A percentile compares a stretch with the other conserved stretches of the same genome.
phyloP scores from a whole-genome alignment of 768 basidiomycete species.

The Panellus pusillus region DNA sequence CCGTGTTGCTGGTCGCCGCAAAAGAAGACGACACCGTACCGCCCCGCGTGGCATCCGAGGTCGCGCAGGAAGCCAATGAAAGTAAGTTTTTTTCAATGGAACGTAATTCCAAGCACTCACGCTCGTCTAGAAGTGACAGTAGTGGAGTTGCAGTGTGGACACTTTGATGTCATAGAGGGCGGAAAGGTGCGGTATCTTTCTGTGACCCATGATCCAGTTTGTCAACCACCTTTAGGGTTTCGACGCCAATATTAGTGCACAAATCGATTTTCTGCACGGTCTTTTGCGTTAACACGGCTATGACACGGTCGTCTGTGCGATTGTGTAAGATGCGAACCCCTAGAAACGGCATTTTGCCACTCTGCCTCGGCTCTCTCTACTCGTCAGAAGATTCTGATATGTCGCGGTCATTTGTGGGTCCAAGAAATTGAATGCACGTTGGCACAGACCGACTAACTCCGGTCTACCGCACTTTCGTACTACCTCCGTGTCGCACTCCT shows the following conservation, averaged over 20 bases:
- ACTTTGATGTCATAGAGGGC: constrained; percentile 29
- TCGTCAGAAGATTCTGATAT: too few species aligned
- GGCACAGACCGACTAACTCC: neutral
- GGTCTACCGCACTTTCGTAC: neutral
- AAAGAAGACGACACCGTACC: constrained; percentile 26
- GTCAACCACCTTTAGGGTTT: constrained; percentile 4
- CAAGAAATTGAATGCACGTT: too few species aligned
- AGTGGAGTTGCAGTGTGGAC: constrained; percentile 22
- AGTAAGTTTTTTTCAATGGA: constrained; percentile 12
- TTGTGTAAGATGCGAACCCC: neutral
- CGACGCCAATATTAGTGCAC: constrained; percentile 15
- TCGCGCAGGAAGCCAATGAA: constrained; percentile 17
- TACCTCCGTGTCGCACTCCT: too few species aligned
- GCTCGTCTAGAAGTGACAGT: constrained; percentile 20
- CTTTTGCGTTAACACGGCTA: neutral
- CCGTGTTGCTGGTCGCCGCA: constrained; percentile 20
- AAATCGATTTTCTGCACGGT: constrained; percentile 9
- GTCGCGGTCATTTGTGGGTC: too few species aligned
- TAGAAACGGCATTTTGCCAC: too few species aligned
- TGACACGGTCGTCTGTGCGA: neutral
- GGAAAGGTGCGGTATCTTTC: constrained; percentile 21
- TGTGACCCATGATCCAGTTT: neutral
- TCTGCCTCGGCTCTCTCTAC: too few species aligned
- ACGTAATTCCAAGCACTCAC: neutral
- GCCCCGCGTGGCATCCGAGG: constrained; percentile 7